Evolutionary conservation across 768 basidiomycete genomes (phyloP), one percentile per base, ranked within the genome.

Genomic region (Serendipita vermifera): DNA sequence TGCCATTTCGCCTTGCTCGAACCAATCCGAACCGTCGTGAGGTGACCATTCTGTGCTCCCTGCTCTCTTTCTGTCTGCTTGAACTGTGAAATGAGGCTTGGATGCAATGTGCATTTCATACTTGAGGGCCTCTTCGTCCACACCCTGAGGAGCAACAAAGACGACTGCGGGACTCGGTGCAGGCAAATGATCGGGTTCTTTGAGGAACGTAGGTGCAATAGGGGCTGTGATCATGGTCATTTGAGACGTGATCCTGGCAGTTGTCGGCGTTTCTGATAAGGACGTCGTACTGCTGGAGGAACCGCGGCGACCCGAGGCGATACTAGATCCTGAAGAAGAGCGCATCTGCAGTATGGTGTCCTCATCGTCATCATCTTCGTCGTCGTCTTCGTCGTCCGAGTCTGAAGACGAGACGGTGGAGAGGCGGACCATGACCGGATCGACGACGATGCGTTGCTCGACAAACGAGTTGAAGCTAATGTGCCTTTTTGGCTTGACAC

Each of bases 381-480:
- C 39, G 39, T 41, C 15, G 39, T 41, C 39, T 9, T 41, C 39
- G 15, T 41, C 39, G 26, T n/a, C 39, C 9, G 17, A 20, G 26
- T 41, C 39, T 6, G 39, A 41, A 51, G 20, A 20, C 6, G 46
- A 22, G n/a, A 29, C 20, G n/a, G n/a, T 20, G n/a, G n/a, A n/a
- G n/a, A n/a, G n/a, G 9, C 46, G 20, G 20, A 15, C n/a, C 9
- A 29, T 20, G 11, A 29, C 4, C 46, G 46, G 46, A 7, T 51
- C 88, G 65, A 90, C 86, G 40, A 88, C 83, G 58, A 99, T 94
- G 65, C 81, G 90, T 67, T 97, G 94, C 68, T 97, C 89, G 33
- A 99, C 94, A 66, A 93, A 96, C 1, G 93, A 94, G 69, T 97
- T 98, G 77, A 98, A 98, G 63, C 78, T 85, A 72, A 98, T 98